These are phyloP conservation scores for Chlamydomonas sp. DNA, from an alignment of 139 green algal genomes.

Conservation along the genomic window DNA sequence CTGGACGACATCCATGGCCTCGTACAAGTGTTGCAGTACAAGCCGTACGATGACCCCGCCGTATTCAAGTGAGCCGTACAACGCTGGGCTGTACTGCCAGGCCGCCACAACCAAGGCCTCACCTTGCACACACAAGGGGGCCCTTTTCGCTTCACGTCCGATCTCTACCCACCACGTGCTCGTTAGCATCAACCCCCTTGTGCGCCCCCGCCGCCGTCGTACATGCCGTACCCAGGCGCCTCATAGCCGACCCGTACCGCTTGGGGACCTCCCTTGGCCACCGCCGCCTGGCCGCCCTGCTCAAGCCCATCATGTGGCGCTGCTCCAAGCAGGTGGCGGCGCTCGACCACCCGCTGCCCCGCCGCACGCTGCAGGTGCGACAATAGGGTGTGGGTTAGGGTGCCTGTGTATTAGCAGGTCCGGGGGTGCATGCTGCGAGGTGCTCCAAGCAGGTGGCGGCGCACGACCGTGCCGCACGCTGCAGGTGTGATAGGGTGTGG, in stretches of 20 bases:
- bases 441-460: conserved; percentile 48
- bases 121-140: not conserved
- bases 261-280: conserved; percentile 27
- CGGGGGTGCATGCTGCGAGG: no score
- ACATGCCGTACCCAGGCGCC: not conserved
- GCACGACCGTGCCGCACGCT: conserved; percentile 60
- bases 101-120: not conserved
- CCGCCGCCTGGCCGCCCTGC: conserved; percentile 53
- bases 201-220: not conserved
- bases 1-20: conserved; percentile 70
- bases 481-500: not conserved
- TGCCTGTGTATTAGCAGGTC: not conserved
- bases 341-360: conserved; percentile 69
- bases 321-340: conserved; percentile 69
- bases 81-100: not conserved
- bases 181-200: not conserved
- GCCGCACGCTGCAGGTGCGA: conserved; percentile 42
- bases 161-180: not conserved
- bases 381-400: not conserved
- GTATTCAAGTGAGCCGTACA: conserved; percentile 35
- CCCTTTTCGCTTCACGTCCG: not conserved
- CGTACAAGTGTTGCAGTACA: conserved; percentile 64
- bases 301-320: conserved; percentile 83
- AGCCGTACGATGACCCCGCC: conserved; percentile 41
- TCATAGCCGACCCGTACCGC: conserved; percentile 21